Base-by-base conservation (phyloP, 2,329 filamentous ascomycete species). In the Curvularia spicifera region DNA sequence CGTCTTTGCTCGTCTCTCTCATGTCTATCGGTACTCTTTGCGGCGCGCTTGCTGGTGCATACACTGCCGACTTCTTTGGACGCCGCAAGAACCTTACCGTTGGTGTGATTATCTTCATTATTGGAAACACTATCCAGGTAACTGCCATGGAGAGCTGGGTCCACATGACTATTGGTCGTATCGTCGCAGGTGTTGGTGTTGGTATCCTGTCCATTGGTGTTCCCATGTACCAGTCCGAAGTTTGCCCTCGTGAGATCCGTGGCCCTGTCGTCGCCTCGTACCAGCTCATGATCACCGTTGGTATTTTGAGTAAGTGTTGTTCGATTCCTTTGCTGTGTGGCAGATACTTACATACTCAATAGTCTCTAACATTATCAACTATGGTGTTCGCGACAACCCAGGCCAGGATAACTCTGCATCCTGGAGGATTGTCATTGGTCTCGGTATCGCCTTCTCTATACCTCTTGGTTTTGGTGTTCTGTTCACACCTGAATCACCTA, bases 161-260 rank as follows among this genome's bases (percentile, higher is more conserved):
- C n/a, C 79, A 81, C 52, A 72, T 80, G 53, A 86, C 85, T 74
- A 67, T 79, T n/a, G 79, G 79, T 22, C 75, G 79, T 49, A 72
- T 79, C 33, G 70, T 80, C 26, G 76, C 77, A 45, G 79, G 79
- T 65, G 60, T 81, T 8, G 79, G 79, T 44, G 76, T 81, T 37
- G 79, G 79, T 33, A 72, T 74, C n/a, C 70, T 81, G 18, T 79
- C 76, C 8, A 84, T 89, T 33, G 81, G 85, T 35, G 86, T 89
- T 2, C 87, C 87, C 57, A 86, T 89, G 81, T 89, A 87, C 74
- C 87, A 89, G 74, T 84, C 84, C 40, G 87, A 90, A 70, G 86
- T 82, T 51, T 82, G 85, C 1, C 87, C 87, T 4, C 81, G 82
- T 18, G 81, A 86, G 66, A 87, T 89, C 60, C 85, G 87, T 64